These are phyloP conservation scores for Sporothrix protearum DNA, from an alignment of 2,329 filamentous ascomycete species.

Conservation along the genomic window DNA sequence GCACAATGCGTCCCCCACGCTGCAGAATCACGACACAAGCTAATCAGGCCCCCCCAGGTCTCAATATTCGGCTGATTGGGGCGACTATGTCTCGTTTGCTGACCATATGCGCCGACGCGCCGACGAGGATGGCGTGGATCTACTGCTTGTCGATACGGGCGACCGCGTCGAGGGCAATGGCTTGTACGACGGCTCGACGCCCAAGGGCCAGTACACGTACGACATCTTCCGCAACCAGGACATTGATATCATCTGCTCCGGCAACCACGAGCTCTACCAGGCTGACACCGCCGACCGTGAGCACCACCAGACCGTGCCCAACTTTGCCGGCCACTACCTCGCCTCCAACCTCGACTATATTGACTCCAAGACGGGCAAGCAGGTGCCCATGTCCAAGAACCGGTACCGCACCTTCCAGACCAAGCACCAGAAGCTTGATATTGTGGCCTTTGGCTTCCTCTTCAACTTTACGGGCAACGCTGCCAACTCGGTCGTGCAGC, in stretches of 20 bases:
- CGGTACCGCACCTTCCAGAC: slow-evolving; percentile 88
- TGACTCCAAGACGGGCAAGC: slow-evolving; percentile 60
- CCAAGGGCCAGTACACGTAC: slow-evolving; percentile 84
- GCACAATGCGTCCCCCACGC: slow-evolving; percentile 27
- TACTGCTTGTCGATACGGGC: slow-evolving; percentile 92
- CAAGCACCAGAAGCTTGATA: slow-evolving; percentile 77
- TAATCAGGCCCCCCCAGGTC: slow-evolving; percentile 49
- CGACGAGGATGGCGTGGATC: slow-evolving; percentile 72
- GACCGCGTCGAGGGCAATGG: slow-evolving; percentile 92
- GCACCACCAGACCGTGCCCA: slow-evolving; percentile 73
- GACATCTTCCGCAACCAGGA: slow-evolving; percentile 80
- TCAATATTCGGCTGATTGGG: slow-evolving; percentile 95
- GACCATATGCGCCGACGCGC: slow-evolving; percentile 75
- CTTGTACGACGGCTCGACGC: slow-evolving; percentile 82
- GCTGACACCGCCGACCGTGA: slow-evolving; percentile 73
- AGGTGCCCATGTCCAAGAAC: slow-evolving; percentile 68
- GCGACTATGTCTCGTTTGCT: slow-evolving; percentile 93
- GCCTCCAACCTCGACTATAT: slow-evolving; percentile 92
- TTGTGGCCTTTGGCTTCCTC: slow-evolving; percentile 88
- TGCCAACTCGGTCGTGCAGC: slow-evolving; percentile 83
- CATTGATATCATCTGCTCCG: slow-evolving; percentile 79
- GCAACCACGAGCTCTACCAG: slow-evolving; percentile 95
- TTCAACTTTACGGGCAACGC: slow-evolving; percentile 90
- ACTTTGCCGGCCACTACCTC: slow-evolving; percentile 76
- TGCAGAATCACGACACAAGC: not conserved